Conservation (phyloP, 1,284 basidiomycete species). For the Cryptococcus sp. region DNA sequence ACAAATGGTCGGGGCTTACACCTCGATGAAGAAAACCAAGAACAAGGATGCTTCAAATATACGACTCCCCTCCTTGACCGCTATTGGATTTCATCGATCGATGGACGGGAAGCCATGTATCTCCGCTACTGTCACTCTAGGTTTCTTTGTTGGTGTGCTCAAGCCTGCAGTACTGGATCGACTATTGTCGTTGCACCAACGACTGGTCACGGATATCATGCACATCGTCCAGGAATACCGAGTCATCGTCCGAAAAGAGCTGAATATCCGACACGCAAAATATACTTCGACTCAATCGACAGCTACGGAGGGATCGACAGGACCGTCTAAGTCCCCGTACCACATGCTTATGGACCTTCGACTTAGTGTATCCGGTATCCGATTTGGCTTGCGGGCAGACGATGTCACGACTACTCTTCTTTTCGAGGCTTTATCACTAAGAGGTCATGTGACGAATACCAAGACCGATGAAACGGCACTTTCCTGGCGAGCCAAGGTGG, state of each 20-base stretch:
- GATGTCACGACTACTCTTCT: slow-evolving; percentile 38
- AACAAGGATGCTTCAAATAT: slow-evolving; percentile 25
- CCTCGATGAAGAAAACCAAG: slow-evolving; percentile 22
- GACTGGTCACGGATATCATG: slow-evolving; percentile 31
- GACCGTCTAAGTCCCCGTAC: neutral
- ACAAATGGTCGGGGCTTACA: slow-evolving; percentile 35
- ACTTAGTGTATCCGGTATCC: slow-evolving; percentile 28
- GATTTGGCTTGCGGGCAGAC: slow-evolving; percentile 40
- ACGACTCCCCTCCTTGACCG: slow-evolving; percentile 15
- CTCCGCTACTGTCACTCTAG: slow-evolving; percentile 29
- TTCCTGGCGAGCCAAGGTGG: slow-evolving; percentile 36
- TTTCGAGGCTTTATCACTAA: slow-evolving; percentile 34
- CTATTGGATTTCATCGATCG: slow-evolving; percentile 12
- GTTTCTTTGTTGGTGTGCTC: slow-evolving; percentile 41
- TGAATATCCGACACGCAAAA: slow-evolving; percentile 3
- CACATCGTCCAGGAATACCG: slow-evolving; percentile 23
- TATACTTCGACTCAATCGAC: neutral
- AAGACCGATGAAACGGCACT: slow-evolving; percentile 16
- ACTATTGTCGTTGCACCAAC: slow-evolving; percentile 39
- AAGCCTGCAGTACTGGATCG: slow-evolving; percentile 43
- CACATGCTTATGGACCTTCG: slow-evolving; percentile 19
- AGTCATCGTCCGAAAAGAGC: slow-evolving; percentile 3
- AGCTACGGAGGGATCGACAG: neutral
- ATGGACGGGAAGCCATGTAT: slow-evolving; percentile 8
- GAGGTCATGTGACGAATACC: slow-evolving; percentile 26